These are phyloP conservation scores for Backusella parvicylindrica DNA, from an alignment of 192 early-diverging fungal genomes.

Conservation along the genomic window DNA sequence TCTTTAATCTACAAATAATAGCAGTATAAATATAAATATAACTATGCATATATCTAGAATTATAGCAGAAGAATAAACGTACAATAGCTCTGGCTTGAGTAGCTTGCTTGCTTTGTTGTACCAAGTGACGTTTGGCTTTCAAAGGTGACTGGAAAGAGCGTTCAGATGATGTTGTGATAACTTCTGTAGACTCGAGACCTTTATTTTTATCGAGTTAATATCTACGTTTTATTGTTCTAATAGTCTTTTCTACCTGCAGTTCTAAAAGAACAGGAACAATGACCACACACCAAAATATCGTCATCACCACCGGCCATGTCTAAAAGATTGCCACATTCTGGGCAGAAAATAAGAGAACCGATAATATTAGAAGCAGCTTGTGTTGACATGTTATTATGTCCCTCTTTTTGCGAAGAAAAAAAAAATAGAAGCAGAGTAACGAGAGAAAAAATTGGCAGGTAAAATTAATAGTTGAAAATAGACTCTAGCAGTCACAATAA, in stretches of 20 bases:
- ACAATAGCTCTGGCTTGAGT: slow-evolving; percentile 45
- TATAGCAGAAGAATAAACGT: not conserved
- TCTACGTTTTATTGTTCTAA: too few relatives aligned
- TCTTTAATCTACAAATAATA: slow-evolving; percentile 78
- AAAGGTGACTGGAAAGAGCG: slow-evolving; percentile 78
- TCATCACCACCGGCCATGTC: slow-evolving; percentile 80
- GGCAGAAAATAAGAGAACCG: slow-evolving; percentile 87
- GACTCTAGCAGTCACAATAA: not conserved
- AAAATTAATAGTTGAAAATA: not conserved
- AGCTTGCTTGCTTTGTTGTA: slow-evolving; percentile 42
- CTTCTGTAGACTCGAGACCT: slow-evolving; percentile 79
- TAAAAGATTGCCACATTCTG: slow-evolving; percentile 85
- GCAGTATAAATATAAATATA: not conserved
- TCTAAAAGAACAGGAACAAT: slow-evolving; percentile 70
- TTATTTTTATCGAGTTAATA: not conserved
- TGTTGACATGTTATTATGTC: slow-evolving; percentile 3
- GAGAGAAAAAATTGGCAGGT: not conserved
- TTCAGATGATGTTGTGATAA: slow-evolving; percentile 73
- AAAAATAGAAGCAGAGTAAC: not conserved
- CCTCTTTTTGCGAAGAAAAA: not conserved
- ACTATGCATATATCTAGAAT: not conserved
- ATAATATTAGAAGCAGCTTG: slow-evolving; percentile 28
- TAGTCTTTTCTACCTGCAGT: slow-evolving; percentile 48
- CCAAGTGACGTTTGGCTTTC: slow-evolving; percentile 66
- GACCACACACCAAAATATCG: slow-evolving; percentile 76